Percentiles rank a stretch among this genome's conserved stretches.
Evolutionary conservation across 2,329 filamentous ascomycete genomes (phyloP).

Genomic region (Alternaria sp.): DNA sequence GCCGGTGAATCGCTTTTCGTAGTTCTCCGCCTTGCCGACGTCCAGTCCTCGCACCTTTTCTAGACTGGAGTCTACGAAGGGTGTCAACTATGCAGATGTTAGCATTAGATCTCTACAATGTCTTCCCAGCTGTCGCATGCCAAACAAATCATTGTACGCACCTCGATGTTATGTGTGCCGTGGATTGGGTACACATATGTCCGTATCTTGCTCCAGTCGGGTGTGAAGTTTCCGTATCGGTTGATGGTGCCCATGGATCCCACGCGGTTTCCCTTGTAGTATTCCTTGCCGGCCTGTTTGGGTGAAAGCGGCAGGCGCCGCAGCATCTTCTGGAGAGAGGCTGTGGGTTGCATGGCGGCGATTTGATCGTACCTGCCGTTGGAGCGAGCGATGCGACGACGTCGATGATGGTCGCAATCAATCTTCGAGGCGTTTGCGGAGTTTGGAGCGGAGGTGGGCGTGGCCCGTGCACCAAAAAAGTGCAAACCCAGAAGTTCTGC

Average conservation of each 20-base stretch:
- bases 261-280: conserved; percentile 94
- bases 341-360: conserved; percentile 69
- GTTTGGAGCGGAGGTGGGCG: conserved; percentile 20
- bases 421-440: conserved; percentile 20
- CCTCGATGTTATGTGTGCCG: conserved; percentile 59
- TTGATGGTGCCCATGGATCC: conserved; percentile 87
- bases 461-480: conserved; percentile 26
- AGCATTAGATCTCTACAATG: neutral
- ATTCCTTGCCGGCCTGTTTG: conserved; percentile 91
- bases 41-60: conserved; percentile 42
- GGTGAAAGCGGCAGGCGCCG: conserved; percentile 84
- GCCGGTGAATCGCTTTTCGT: conserved; percentile 37
- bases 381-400: conserved; percentile 1
- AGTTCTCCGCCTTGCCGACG: conserved; percentile 16
- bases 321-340: conserved; percentile 69
- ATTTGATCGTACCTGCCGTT: neutral
- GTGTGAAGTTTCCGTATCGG: conserved; percentile 79
- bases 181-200: conserved; percentile 82
- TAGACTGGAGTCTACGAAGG: conserved; percentile 73
- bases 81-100: conserved; percentile 68
- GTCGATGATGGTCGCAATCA: neutral
- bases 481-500: neutral
- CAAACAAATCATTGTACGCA: conserved; percentile 2
- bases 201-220: conserved; percentile 87
- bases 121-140: neutral